A percentile compares a stretch with the other conserved stretches of the same genome.
Evolutionary conservation across 352 stramenopile species (phyloP).

Genomic region (Phytophthora sojae): DNA sequence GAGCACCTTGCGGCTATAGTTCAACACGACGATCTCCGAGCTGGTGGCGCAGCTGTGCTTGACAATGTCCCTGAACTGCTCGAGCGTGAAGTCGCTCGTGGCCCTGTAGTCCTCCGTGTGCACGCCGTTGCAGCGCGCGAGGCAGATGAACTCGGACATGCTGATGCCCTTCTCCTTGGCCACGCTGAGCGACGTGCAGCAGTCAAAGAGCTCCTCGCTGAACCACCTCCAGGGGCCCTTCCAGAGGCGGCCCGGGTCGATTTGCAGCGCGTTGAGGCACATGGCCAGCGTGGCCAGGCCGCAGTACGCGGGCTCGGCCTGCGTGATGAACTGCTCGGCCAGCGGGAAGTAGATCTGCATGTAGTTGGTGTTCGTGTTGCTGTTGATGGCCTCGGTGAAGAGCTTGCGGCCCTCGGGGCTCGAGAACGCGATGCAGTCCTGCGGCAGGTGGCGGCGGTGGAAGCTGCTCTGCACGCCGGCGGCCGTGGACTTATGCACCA

Average conservation of each 20-base stretch:
- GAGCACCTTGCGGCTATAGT: slow-evolving; percentile 92
- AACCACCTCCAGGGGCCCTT: slow-evolving; percentile 87
- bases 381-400: slow-evolving; percentile 79
- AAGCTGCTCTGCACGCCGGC: slow-evolving; percentile 65
- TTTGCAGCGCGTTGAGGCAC: slow-evolving; percentile 79
- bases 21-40: slow-evolving; percentile 92
- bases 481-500: slow-evolving; percentile 10
- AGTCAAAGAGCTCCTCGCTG: slow-evolving; percentile 86
- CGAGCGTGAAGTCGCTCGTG: slow-evolving; percentile 59
- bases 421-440: slow-evolving; percentile 82
- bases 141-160: slow-evolving; percentile 72
- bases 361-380: slow-evolving; percentile 57
- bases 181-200: slow-evolving; percentile 75
- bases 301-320: slow-evolving; percentile 94
- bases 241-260: slow-evolving; percentile 80
- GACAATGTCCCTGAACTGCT: slow-evolving; percentile 71
- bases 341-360: slow-evolving; percentile 95
- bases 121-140: slow-evolving; percentile 71
- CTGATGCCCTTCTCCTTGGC: slow-evolving; percentile 81
- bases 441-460: slow-evolving; percentile 79
- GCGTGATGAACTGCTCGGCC: slow-evolving; percentile 90
- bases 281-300: slow-evolving; percentile 87
- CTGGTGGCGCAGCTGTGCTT: slow-evolving; percentile 74
- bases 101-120: slow-evolving; percentile 56
- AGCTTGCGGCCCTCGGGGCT: slow-evolving; percentile 77